Percentiles rank a stretch among this genome's conserved stretches.
Evolutionary conservation across 495 filamentous ascomycete species (phyloP).

Genomic region (Thermothielavioides terrestris): DNA sequence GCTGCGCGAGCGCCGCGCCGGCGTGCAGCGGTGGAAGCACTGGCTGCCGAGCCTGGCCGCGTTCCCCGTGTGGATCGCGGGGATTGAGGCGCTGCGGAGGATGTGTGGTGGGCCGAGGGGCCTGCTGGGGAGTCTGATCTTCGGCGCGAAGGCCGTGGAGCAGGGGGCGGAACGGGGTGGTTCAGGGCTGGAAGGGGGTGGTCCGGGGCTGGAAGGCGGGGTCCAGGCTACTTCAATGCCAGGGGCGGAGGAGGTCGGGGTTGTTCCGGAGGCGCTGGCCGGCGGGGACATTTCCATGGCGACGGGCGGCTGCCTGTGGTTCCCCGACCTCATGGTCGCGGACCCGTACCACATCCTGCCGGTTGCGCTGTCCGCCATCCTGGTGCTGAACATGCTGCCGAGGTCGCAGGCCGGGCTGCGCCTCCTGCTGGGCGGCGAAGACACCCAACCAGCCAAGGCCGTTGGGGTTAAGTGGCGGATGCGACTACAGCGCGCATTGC

Average conservation of each 20-base stretch:
- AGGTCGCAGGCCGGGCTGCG: constrained; percentile 8
- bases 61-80: constrained; percentile 59
- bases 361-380: constrained; percentile 40
- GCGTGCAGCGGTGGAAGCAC: constrained; percentile 45
- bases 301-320: constrained; percentile 78
- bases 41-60: constrained; percentile 35
- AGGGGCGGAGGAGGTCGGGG: background rate
- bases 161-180: background rate
- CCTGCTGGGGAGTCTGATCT: constrained; percentile 37
- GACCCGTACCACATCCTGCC: constrained; percentile 67
- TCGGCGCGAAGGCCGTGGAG: constrained; percentile 13
- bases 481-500: constrained; percentile 27
- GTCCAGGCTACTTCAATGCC: background rate
- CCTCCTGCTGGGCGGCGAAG: constrained; percentile 15
- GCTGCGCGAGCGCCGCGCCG: constrained; percentile 25
- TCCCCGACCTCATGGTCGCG: constrained; percentile 59
- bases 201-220: background rate
- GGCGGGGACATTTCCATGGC: constrained; percentile 16
- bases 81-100: constrained; percentile 58
- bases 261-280: background rate
- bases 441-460: background rate
- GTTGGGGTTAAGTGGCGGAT: background rate
- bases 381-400: constrained; percentile 38
- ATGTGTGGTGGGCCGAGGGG: constrained; percentile 53
- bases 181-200: background rate